A percentile compares a stretch with the other conserved stretches of the same genome.
Evolutionary conservation across 164 flowering plant genomes (phyloP).

Genomic region (Piper betle): DNA sequence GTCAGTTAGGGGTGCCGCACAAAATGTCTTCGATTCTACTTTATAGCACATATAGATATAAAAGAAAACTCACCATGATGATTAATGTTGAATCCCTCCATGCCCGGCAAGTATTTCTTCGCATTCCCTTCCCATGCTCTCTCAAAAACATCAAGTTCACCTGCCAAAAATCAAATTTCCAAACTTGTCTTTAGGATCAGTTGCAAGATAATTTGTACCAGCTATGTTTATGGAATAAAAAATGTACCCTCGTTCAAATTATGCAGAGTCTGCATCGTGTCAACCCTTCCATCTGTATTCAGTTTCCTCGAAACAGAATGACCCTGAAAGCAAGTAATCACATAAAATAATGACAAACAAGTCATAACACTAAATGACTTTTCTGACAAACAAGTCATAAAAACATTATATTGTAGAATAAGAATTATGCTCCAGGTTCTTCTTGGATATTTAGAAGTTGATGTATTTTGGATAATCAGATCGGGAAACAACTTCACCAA

Average conservation of each 20-base stretch:
- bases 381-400: no score
- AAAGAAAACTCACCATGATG: neutral
- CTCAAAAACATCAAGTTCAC: slow-evolving; percentile 64
- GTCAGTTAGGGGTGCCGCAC: no score
- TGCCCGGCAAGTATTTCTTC: slow-evolving; percentile 50
- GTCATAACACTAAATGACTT: no score
- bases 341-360: neutral
- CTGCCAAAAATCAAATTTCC: slow-evolving; percentile 15
- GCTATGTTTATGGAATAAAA: neutral
- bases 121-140: slow-evolving; percentile 64
- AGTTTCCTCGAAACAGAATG: slow-evolving; percentile 78
- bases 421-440: no score
- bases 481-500: no score
- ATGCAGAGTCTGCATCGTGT: slow-evolving; percentile 62
- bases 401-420: no score
- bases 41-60: neutral
- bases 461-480: no score
- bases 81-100: slow-evolving; percentile 19
- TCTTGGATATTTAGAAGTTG: no score
- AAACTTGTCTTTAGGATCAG: neutral
- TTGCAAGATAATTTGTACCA: no score
- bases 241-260: slow-evolving; percentile 67
- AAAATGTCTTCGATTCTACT: no score
- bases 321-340: slow-evolving; percentile 34
- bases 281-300: slow-evolving; percentile 70